Evolutionary conservation across 2,329 filamentous ascomycete species (phyloP).

Genomic region (Fusarium pininemorale): DNA sequence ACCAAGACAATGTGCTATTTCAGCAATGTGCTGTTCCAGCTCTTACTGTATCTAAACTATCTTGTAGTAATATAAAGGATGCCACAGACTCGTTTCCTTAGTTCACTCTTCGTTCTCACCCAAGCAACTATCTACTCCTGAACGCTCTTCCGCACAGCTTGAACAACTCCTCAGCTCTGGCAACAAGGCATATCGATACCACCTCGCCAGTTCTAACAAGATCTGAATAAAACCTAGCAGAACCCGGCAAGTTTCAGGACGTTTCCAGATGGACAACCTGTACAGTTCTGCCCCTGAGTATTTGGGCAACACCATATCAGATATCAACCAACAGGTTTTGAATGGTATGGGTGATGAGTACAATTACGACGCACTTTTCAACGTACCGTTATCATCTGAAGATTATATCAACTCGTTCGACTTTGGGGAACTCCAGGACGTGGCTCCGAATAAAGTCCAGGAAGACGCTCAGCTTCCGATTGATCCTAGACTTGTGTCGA

Average conservation of each 20-base stretch:
- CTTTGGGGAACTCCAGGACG: not conserved
- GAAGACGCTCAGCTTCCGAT: not conserved
- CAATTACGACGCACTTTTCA: not conserved
- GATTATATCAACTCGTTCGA: not conserved
- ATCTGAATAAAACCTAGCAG: not conserved
- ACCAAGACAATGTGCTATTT: conserved; percentile 9
- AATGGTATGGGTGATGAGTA: not conserved
- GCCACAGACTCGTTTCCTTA: not conserved
- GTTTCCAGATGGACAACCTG: not conserved
- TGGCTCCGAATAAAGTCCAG: not conserved
- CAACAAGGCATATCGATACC: not conserved
- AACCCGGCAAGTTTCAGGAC: not conserved
- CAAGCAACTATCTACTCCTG: not conserved
- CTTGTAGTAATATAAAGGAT: conserved; percentile 22
- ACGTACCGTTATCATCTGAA: not conserved
- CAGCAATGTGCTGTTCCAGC: conserved; percentile 2
- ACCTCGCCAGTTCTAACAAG: not conserved
- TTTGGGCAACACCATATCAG: not conserved
- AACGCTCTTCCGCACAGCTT: not conserved
- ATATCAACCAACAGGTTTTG: not conserved
- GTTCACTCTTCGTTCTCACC: not conserved
- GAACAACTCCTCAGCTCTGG: not conserved
- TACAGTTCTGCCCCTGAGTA: not conserved
- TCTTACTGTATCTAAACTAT: not conserved
- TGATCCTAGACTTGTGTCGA: not conserved